Base-by-base conservation (phyloP, 345 rosid species). In the Camelina hispida region DNA sequence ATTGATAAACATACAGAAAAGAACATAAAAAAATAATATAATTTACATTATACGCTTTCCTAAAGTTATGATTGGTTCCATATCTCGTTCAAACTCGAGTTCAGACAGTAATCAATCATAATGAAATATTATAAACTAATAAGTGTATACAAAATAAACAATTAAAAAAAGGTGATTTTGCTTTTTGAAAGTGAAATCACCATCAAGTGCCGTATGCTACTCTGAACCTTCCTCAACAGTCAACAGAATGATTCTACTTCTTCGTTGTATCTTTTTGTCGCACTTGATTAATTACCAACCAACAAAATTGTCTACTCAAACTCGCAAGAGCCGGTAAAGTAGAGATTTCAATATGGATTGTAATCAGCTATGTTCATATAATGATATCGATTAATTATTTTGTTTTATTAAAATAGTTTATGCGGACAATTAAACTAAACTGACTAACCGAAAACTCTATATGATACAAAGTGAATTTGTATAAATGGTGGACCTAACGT, bases 151-250 rank as follows among this genome's bases (percentile, higher is more conserved):
- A 38, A 38, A 38, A 44, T 55, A 42, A 55, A 28, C 7, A 53
- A 66, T 52, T 23, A 1, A 1, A 15, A 23, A n/a, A 54, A 43
- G 42, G 67, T 16, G 52, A 50, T 23, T 48, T 61, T 40, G 68
- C 23, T 14, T 71, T 34, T 66, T 34, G 12, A 18, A 62, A 71
- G 68, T 62, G 62, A 62, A 62, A 51, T 61, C 68, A 40, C 53
- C 43, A 62, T 72, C 34, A 7, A 17, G 42, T 38, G 35, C 53
- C 43, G 35, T 42, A 52, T 62, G 54, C 43, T 63, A 73, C 56
- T 43, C 37, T 63, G 64, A 38, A 3, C 42, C 42, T 38, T 38
- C 42, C 42, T 38, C 42, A 37, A 38, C 42, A 38, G 13, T 38
- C 42, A 37, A 38, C 42, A 38, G 13, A 72, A 11, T 52, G 34